Base-by-base conservation (phyloP, 768 basidiomycete species). In the Trametes cingulata region DNA sequence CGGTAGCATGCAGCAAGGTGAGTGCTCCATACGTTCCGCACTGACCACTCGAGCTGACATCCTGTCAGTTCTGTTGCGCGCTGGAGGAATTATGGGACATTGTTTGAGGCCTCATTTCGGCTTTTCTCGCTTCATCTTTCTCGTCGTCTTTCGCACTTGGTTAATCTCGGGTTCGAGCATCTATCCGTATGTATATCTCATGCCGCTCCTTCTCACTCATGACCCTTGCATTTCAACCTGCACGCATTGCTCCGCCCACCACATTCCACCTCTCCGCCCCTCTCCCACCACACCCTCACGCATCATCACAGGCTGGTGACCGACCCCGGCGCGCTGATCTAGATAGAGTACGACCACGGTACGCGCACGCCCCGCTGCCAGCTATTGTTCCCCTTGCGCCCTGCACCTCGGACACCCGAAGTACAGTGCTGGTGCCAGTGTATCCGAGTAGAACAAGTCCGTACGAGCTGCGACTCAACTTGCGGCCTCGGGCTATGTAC, bases 1-100 rank as follows among this genome's bases (percentile, higher is more conserved):
- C 88, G 52, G 95, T 98, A 25, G 95, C 96, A 19, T 98, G 96
- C 69, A 96, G 96, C 61, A 98, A 98, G 85, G 95, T 96, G 69
- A 66, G 87, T 25, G 33, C 52, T 22, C 27, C 33, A 29, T 24
- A 22, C 45, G 40, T 17, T 39, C 52, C 22, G 45, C 45, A 27
- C 33, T 62, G 33, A 12, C 37, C 17, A 19, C 56, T 54, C 33
- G 52, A 20, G 35, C 53, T 61, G 15, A 52, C 56, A 52, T 35
- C 27, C 27, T n/a, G 58, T 36, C 65, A 95, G 91, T 93, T 95
- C 73, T 93, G 91, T 71, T 93, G 92, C 68, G 88, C 90, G 3
- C 77, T 96, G 53, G 95, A 98, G 77, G 95, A 98, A 62, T 81
- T 97, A 52, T 96, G 95, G 95, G 93, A 95, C 72, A 86, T 97